Conservation (phyloP, 495 filamentous ascomycete genomes). For the Cairneyella variabilis region DNA sequence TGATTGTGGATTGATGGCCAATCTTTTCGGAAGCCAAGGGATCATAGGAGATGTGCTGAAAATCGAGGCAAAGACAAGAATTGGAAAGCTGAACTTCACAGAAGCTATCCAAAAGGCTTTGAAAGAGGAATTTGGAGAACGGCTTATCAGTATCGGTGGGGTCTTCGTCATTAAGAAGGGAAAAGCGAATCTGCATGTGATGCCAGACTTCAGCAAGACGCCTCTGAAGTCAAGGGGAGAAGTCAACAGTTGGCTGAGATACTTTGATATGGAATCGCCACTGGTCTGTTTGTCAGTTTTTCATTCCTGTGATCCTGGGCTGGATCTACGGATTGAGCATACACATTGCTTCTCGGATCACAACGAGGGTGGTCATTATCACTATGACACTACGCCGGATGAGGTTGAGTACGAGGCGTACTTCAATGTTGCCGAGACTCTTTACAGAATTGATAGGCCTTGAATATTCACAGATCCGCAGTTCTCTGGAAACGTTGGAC, state of each 20-base stretch:
- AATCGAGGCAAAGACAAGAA: constrained; percentile 28
- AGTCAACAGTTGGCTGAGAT: constrained; percentile 34
- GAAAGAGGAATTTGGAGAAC: constrained; percentile 27
- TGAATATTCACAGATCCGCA: no score
- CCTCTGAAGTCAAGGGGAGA: constrained; percentile 28
- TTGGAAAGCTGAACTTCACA: constrained; percentile 31
- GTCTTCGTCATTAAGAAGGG: constrained; percentile 35
- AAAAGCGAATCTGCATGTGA: constrained; percentile 36
- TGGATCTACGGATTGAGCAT: constrained; percentile 39
- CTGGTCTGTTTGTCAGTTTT: constrained; percentile 37
- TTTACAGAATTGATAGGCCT: constrained; percentile 40
- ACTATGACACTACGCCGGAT: constrained; percentile 30
- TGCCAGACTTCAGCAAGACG: constrained; percentile 38
- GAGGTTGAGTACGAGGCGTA: constrained; percentile 41
- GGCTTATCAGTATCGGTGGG: constrained; percentile 33
- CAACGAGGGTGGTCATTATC: constrained; percentile 35
- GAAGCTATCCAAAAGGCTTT: constrained; percentile 31
- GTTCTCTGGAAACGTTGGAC: no score
- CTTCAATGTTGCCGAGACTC: constrained; percentile 31
- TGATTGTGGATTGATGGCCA: constrained; percentile 38
- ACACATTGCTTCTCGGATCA: constrained; percentile 38
- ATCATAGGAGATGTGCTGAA: constrained; percentile 32
- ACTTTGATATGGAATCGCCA: constrained; percentile 33
- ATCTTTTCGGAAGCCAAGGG: constrained; percentile 34
- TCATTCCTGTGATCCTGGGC: constrained; percentile 34